Evolutionary conservation across 805 yeast genomes (phyloP), one percentile per base, ranked within the genome.

Genomic region (Naumovozyma castellii): DNA sequence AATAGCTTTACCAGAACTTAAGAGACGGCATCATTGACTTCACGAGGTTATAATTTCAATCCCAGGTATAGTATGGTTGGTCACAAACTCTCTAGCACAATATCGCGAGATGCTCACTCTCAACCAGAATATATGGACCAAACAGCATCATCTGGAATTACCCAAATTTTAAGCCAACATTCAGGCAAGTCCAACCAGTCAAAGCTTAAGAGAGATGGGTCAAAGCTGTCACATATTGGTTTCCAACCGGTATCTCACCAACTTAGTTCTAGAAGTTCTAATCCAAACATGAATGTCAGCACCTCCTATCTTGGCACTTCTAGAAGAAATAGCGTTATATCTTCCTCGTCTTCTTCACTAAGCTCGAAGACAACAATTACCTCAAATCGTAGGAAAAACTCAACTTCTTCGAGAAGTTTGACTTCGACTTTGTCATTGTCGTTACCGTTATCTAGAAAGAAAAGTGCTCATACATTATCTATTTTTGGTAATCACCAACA

Each of bases 181-280:
- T 22, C 27, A 22, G 10, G 27, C n/a, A n/a, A n/a, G 8, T 8
- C 28, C 28, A 22, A 8, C 28, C 28, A 22, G 28, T 22, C 12
- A 8, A 22, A 22, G 12, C 12, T 22, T 12, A 22, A 22, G 10
- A 22, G 27, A 22, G 27, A 22, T 22, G 27, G 6, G 10, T 22
- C 27, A 6, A 22, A 6, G 29, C 40, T 55, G 38, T 52, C 58
- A 2, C 53, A 46, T 28, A 54, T 56, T 20, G 59, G 61, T 3
- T 56, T 56, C 29, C 59, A 52, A 34, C 54, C 59, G 2, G 54
- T 56, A 18, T 51, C 48, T 28, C 51, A 48, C 13, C 15, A n/a
- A 8, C 14, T 29, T 14, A 14, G 5, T 5, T 9, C 8, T 8
- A 29, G 13, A 29, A n/a, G 32, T 9, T 29, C 32, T 9, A 29